Percentiles rank a stretch among this genome's conserved stretches.
These are phyloP conservation scores for Aspergillus sp. DNA, from an alignment of 2,329 filamentous ascomycete species.

Conservation along the genomic window DNA sequence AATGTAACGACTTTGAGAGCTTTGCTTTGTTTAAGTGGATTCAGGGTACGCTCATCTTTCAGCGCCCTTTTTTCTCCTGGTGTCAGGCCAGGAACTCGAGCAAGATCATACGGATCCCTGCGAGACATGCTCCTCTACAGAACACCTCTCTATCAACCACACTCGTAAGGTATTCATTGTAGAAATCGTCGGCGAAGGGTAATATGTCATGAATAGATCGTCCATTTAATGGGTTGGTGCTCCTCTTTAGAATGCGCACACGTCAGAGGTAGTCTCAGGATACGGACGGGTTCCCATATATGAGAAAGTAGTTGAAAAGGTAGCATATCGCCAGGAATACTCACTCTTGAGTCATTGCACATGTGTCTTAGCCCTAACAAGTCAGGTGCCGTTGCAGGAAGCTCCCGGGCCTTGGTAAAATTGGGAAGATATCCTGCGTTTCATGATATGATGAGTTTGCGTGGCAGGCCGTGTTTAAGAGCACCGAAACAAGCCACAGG, in stretches of 20 bases:
- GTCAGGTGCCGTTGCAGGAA: no score
- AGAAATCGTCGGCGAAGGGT: conserved; percentile 12
- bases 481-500: no score
- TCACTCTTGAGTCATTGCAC: no score
- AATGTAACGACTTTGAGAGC: conserved; percentile 27
- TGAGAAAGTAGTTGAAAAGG: no score
- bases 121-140: conserved; percentile 17
- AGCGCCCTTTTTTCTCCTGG: conserved; percentile 5
- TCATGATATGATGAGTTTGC: no score
- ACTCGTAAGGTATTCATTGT: conserved; percentile 2
- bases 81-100: conserved; percentile 1
- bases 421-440: no score
- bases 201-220: conserved; percentile 14
- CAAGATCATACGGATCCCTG: conserved; percentile 5
- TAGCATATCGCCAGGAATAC: no score
- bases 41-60: background rate
- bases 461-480: no score
- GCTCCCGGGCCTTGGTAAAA: no score
- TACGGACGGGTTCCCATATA: no score
- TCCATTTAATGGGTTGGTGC: conserved; percentile 6
- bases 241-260: background rate
- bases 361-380: no score
- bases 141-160: conserved; percentile 18
- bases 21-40: conserved; percentile 22
- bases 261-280: background rate